Evolutionary conservation across 495 filamentous ascomycete genomes (phyloP), one percentile per base, ranked within the genome.

Genomic region (Aspergillus hancockii): DNA sequence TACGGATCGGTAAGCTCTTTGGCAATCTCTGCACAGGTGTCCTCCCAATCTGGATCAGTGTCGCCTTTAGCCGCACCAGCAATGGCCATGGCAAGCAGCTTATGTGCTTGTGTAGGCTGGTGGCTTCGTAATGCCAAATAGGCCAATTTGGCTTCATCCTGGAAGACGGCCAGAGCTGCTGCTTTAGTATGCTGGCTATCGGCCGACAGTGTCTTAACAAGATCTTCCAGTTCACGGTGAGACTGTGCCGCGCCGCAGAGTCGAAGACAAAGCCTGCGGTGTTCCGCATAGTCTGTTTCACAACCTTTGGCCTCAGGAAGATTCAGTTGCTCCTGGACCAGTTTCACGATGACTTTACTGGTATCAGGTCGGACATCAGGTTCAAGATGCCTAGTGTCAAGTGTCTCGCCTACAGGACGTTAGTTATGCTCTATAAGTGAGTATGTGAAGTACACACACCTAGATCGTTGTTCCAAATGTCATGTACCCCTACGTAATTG

Each of bases 401-500:
- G 58, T 25, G 68, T 74, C 28, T 63, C 62, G 5, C 76, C 75
- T 78, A 25, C 71, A 76, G 28, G 13, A 65, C 18, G 32, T 23
- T 18, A 18, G 34, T 25, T 6, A 4, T 46, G 19, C 36, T 58
- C 8, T 34, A 21, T 40, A 19, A 18, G 12, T 8, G 8, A 3
- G 10, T 4, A 18, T 22, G 8, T 4, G 23, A 47, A 34, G 22
- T 9, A 30, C 40, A 60, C 40, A 60, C 68, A 88, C 90, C 86
- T 51, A 92, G 69, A 36, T 90, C 79, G 64, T 90, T 88, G 31
- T 75, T 87, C 93, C 93, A 97, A 16, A 97, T 83, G 38, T 82
- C 83, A 54, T 83, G 78, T 43, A 98, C 86, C 4, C 94, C 94
- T 67, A 97, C 70, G 69, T 91, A 98, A 64, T 87, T 92, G 41